Evolutionary conservation across 2,329 filamentous ascomycete genomes (phyloP).

Genomic region (Setomelanomma holmii): DNA sequence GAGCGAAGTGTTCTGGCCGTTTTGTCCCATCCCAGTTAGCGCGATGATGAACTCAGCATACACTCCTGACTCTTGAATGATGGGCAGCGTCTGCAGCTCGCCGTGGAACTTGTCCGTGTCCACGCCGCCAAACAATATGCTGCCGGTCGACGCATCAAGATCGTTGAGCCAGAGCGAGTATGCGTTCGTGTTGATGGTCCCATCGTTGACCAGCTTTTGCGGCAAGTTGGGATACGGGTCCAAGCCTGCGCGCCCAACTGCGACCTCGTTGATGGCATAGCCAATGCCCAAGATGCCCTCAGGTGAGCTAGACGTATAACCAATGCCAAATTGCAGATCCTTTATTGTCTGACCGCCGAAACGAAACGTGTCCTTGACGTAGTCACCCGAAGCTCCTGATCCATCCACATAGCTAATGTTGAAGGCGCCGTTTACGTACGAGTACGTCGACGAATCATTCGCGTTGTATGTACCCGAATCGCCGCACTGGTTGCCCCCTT

Average conservation of each 20-base stretch:
- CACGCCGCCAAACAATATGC: conserved; percentile 80
- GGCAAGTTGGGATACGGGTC: conserved; percentile 67
- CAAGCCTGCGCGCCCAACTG: conserved; percentile 64
- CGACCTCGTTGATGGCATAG: conserved; percentile 79
- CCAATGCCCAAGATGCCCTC: conserved; percentile 87
- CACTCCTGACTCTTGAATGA: conserved; percentile 57
- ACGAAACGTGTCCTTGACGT: conserved; percentile 75
- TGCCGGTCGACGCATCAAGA: conserved; percentile 68
- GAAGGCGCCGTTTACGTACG: conserved; percentile 76
- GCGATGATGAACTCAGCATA: conserved; percentile 64
- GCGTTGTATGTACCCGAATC: conserved; percentile 71
- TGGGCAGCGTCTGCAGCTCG: conserved; percentile 65
- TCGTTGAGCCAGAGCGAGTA: conserved; percentile 73
- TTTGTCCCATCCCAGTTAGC: conserved; percentile 55
- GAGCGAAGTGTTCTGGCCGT: conserved; percentile 53
- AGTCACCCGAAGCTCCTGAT: conserved; percentile 78
- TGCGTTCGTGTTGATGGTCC: conserved; percentile 66
- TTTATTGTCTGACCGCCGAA: conserved; percentile 63
- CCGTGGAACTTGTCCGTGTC: conserved; percentile 77
- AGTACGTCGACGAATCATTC: conserved; percentile 77
- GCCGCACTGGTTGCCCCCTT: conserved; percentile 60
- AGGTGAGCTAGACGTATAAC: conserved; percentile 65
- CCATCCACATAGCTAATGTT: conserved; percentile 90
- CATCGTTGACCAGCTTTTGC: conserved; percentile 68
- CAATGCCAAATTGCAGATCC: conserved; percentile 74